Evolutionary conservation across 371 early-diverging fungal species (phyloP).

Genomic region (Capniomyces stellatus): DNA sequence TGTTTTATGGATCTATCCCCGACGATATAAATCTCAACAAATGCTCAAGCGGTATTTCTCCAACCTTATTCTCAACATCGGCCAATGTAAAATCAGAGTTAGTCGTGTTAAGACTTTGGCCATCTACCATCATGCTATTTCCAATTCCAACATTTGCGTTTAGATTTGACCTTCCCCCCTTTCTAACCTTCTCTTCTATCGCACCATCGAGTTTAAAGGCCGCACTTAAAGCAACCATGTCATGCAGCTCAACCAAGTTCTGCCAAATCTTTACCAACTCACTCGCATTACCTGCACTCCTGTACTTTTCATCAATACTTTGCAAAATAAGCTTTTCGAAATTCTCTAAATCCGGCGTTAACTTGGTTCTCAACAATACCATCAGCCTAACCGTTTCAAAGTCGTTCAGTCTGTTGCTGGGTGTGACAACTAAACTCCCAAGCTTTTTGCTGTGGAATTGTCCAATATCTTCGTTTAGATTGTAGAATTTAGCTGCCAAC

Average conservation of each 20-base stretch:
- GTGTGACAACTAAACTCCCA: neutral
- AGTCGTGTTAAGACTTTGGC: no score
- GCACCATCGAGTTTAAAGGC: neutral
- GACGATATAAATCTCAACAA: neutral
- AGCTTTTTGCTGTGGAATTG: neutral
- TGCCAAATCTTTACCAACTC: neutral
- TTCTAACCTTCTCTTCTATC: neutral
- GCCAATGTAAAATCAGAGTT: no score
- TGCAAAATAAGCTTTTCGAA: neutral
- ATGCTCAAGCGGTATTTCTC: neutral
- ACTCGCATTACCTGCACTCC: neutral
- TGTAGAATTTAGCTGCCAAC: neutral
- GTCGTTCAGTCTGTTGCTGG: neutral
- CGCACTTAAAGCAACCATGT: neutral
- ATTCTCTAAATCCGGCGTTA: neutral
- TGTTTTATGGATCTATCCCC: neutral
- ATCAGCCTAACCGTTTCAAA: neutral
- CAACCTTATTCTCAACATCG: neutral
- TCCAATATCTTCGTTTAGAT: neutral
- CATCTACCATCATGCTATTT: no score
- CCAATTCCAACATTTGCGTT: no score
- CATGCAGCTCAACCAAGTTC: neutral
- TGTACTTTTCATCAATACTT: neutral
- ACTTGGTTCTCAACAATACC: slow-evolving; percentile 1
- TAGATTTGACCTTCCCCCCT: neutral